Percentiles rank a stretch among this genome's conserved stretches.
phyloP scores from a whole-genome alignment of 1,284 basidiomycete species.

The Golubevia sp. region DNA sequence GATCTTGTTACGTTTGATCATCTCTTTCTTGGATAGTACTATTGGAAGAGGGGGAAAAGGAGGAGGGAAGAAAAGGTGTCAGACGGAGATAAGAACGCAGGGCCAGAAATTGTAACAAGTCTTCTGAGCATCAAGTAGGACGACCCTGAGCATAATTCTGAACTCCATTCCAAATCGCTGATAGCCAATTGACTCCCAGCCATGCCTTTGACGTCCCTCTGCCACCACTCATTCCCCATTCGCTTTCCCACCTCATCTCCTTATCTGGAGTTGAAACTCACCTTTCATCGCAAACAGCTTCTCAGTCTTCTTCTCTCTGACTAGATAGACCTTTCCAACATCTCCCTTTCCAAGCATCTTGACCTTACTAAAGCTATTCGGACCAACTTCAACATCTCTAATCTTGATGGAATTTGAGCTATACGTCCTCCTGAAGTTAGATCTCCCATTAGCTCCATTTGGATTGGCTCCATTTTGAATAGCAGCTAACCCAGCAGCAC shows the following conservation, averaged over 20 bases:
- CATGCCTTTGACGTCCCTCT: too few relatives aligned
- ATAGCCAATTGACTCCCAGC: too few relatives aligned
- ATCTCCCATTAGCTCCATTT: constrained; percentile 9
- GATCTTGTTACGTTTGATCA: constrained; percentile 61
- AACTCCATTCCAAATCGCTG: too few relatives aligned
- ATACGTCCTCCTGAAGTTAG: constrained; percentile 85
- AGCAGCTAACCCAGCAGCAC: neutral
- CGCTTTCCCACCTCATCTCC: neutral
- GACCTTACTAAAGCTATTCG: constrained; percentile 54
- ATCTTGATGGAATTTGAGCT: constrained; percentile 98
- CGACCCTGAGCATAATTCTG: too few relatives aligned
- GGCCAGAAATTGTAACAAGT: too few relatives aligned
- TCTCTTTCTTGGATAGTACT: constrained; percentile 58
- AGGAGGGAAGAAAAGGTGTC: neutral
- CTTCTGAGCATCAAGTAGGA: too few relatives aligned
- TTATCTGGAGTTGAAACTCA: neutral
- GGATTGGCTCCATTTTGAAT: neutral
- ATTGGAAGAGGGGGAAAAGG: neutral
- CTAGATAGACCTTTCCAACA: constrained; percentile 58
- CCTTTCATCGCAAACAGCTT: constrained; percentile 56
- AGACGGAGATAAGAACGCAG: neutral
- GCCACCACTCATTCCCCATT: neutral
- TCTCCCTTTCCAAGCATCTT: constrained; percentile 61
- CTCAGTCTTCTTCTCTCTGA: constrained; percentile 48
- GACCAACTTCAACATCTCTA: constrained; percentile 63